Conservation (phyloP, 306 rosid genomes). For the Cucurbita pepo region DNA sequence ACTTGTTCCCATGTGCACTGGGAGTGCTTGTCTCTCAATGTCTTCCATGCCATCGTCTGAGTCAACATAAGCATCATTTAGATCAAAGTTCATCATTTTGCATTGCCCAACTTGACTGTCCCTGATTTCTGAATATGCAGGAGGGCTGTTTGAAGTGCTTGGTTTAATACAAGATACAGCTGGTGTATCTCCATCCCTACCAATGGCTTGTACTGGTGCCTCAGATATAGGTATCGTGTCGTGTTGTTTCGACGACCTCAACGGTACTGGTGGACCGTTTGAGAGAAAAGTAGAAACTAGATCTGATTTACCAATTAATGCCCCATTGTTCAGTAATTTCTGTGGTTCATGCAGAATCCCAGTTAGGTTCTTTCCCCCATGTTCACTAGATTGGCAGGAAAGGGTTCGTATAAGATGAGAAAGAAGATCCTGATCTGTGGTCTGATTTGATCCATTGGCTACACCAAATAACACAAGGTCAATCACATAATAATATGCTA, state of each 20-base stretch:
- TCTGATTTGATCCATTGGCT: conserved; percentile 63
- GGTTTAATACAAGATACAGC: conserved; percentile 14
- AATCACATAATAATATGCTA: neutral
- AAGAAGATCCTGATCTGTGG: conserved; percentile 60
- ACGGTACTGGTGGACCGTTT: conserved; percentile 14
- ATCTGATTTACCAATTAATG: conserved; percentile 15
- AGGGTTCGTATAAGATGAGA: conserved; percentile 61
- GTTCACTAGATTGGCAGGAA: conserved; percentile 35
- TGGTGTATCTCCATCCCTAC: conserved; percentile 14
- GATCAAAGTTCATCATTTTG: conserved; percentile 59
- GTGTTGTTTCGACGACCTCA: conserved; percentile 13
- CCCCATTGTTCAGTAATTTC: conserved; percentile 28
- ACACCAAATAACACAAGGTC: conserved; percentile 22
- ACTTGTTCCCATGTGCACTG: conserved; percentile 43
- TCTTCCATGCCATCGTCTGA: conserved; percentile 69
- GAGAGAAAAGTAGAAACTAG: conserved; percentile 25
- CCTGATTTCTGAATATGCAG: conserved; percentile 47
- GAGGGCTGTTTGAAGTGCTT: conserved; percentile 28
- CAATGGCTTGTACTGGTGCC: conserved; percentile 16
- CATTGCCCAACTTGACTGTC: conserved; percentile 38
- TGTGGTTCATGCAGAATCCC: conserved; percentile 44
- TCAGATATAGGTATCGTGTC: conserved; percentile 16
- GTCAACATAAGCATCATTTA: conserved; percentile 68
- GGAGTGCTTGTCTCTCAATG: conserved; percentile 34
- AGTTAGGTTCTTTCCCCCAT: conserved; percentile 35